phyloP scores from a whole-genome alignment of 2,329 filamentous ascomycete species.

The Elsinoe batatas region DNA sequence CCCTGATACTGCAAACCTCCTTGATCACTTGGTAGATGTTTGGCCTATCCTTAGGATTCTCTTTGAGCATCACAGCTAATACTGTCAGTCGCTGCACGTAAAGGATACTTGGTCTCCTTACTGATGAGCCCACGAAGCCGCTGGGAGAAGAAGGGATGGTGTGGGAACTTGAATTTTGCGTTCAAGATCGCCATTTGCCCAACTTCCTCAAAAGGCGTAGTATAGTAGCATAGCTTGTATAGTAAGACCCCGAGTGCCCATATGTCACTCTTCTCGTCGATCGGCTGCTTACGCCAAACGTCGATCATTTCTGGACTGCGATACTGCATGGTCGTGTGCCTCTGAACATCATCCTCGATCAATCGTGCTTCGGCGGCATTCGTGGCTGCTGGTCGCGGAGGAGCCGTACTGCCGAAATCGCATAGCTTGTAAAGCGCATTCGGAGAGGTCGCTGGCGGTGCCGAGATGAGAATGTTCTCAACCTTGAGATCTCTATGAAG shows the following conservation, averaged over 20 bases:
- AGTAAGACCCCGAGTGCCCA: slow-evolving; percentile 92
- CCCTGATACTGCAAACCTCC: slow-evolving; percentile 82
- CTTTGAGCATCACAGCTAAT: slow-evolving; percentile 77
- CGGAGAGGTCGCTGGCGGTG: slow-evolving; percentile 41
- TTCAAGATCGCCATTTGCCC: slow-evolving; percentile 96
- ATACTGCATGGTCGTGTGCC: slow-evolving; percentile 95
- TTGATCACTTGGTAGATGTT: slow-evolving; percentile 90
- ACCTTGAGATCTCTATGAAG: slow-evolving; percentile 94
- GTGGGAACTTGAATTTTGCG: slow-evolving; percentile 84
- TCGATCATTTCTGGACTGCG: slow-evolving; percentile 98
- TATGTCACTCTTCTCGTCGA: slow-evolving; percentile 97
- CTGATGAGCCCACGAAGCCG: slow-evolving; percentile 82
- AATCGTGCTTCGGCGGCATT: slow-evolving; percentile 80
- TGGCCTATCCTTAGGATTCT: slow-evolving; percentile 67
- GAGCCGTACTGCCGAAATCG: slow-evolving; percentile 89
- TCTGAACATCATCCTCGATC: slow-evolving; percentile 94
- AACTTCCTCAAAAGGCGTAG: slow-evolving; percentile 94
- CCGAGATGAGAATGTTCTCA: slow-evolving; percentile 87
- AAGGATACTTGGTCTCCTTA: slow-evolving; percentile 34
- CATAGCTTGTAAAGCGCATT: slow-evolving; percentile 83
- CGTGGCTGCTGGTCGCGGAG: slow-evolving; percentile 72
- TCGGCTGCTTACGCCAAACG: slow-evolving; percentile 89
- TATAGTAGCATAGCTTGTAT: slow-evolving; percentile 99
- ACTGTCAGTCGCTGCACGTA: neutral
- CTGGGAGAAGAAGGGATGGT: slow-evolving; percentile 81